A percentile compares a stretch with the other conserved stretches of the same genome.
phyloP scores from a whole-genome alignment of 2,329 filamentous ascomycete genomes.

The Chaetomiaceae sp. region DNA sequence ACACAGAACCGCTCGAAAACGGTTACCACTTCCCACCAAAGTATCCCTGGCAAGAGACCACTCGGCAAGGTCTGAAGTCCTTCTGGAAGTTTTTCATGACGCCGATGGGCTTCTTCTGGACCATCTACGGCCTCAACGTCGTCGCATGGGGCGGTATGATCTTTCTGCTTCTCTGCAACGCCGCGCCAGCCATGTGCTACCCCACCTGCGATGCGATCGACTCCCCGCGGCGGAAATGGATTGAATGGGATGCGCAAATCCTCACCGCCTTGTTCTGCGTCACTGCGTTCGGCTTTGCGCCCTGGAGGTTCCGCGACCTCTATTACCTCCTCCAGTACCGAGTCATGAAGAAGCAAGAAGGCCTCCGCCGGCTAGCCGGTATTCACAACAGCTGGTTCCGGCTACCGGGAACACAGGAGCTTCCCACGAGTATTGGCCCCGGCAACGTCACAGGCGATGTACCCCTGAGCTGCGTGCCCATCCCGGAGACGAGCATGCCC shows the following conservation, averaged over 20 bases:
- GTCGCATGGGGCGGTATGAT: constrained; percentile 91
- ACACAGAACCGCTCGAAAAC: constrained; percentile 50
- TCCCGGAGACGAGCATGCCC: constrained; percentile 59
- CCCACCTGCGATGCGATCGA: constrained; percentile 67
- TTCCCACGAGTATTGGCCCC: constrained; percentile 52
- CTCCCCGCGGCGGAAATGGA: constrained; percentile 75
- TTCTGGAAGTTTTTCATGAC: constrained; percentile 73
- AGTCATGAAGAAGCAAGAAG: constrained; percentile 46
- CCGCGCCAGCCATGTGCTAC: constrained; percentile 66
- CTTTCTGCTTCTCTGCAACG: constrained; percentile 77
- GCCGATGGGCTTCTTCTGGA: constrained; percentile 70
- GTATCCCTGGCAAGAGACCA: constrained; percentile 56
- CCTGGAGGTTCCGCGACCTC: constrained; percentile 78
- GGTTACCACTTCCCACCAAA: constrained; percentile 63
- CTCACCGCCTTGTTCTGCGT: constrained; percentile 82
- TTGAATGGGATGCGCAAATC: constrained; percentile 81
- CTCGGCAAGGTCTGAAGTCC: constrained; percentile 51
- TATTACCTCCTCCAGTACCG: constrained; percentile 69
- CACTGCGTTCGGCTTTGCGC: constrained; percentile 77
- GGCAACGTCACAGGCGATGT: constrained; percentile 41
- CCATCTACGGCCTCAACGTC: constrained; percentile 75
- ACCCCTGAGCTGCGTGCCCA: constrained; percentile 51
- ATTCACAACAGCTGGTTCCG: constrained; percentile 75
- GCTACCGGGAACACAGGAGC: constrained; percentile 58
- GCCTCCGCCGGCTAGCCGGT: constrained; percentile 65